Evolutionary conservation across 768 basidiomycete genomes (phyloP), one percentile per base, ranked within the genome.

Genomic region (Nevesoporus exiguus): DNA sequence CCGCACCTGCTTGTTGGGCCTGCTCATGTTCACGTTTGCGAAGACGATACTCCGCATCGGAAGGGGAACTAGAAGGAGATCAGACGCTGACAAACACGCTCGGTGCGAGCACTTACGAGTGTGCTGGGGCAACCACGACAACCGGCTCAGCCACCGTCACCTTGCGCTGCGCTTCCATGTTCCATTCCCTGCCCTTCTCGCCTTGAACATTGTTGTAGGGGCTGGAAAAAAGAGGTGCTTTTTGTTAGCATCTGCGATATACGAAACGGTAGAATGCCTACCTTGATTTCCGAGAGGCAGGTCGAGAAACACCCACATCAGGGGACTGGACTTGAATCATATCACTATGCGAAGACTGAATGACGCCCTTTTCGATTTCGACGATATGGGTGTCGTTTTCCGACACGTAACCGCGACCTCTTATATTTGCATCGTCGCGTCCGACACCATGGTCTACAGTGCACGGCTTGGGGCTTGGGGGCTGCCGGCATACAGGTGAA

Each of bases 101-200:
- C 11, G 30, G n/a, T 15, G n/a, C 7, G 3, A 49, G 6, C 22
- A 56, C 62, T 7, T 36, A 65, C 65, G 5, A 17, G 10, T 52
- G 43, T 3, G 15, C 21, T 3, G 56, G 37, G 7, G 24, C 21
- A 17, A 36, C n/a, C 2, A 25, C 19, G 3, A 49, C 42, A 27
- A 33, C 19, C 5, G 43, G n/a, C 13, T 15, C 7, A 10, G 24
- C 29, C 19, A 3, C 19, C 8, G 4, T 41, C 17, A 11, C 7
- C 9, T 47, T 39, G n/a, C 22, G 13, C 14, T 34, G 24, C 14
- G 6, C 14, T 42, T 47, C 49, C 4, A 22, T 42, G n/a, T 3
- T 21, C 34, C 47, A 52, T 15, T 33, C 21, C 4, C 17, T 9
- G 14, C 10, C 11, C 13, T 39, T 41, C 7, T 47, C 52, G 3